Evolutionary conservation across 2,329 filamentous ascomycete species (phyloP), one percentile per base, ranked within the genome.

Genomic region (Teratosphaeria viscida): DNA sequence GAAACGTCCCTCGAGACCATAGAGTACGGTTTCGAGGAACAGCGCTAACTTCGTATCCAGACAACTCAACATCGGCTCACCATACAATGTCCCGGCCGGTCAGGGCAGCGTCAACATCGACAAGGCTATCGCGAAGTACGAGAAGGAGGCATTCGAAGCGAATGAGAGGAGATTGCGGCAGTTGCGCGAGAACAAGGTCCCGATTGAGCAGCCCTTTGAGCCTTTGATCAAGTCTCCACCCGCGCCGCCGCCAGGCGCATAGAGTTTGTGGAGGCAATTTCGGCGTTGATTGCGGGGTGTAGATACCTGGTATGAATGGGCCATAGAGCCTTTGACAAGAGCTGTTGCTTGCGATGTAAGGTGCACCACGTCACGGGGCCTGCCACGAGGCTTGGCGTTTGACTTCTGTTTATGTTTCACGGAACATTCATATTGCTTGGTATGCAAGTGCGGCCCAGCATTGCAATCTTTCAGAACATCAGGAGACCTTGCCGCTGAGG

Each of bases 41-140:
- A 43, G 5, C 5, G 32, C 62, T 16, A 54, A 54, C 59, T 32
- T 47, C 56, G 43, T 29, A 14, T 60, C 32, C 68, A 88, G 85
- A 66, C 75, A 81, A 64, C 82, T 88, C 74, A 87, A 87, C 70
- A 73, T 75, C 26, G 81, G 82, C 57, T 82, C 82, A 1, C 84
- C 84, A 16, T 85, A 78, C 73, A 88, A 88, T 68, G 80, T 87
- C 59, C 75, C 79, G 35, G 83, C 85, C 52, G 85, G 85, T 57
- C 81, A 82, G 62, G 75, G 75, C 54, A 73, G 79, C 59, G 80
- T 79, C 55, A 80, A 85, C 68, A 75, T 88, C 66, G 81, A 81
- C 68, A 71, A 78, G 57, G 76, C 87, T 59, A 82, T 85, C 61
- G 81, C 79, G 34, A 83, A 87, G 74, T 88, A 86, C 71, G 76